Evolutionary conservation across 2,329 filamentous ascomycete genomes (phyloP).

Genomic region (Cordyceps javanica): DNA sequence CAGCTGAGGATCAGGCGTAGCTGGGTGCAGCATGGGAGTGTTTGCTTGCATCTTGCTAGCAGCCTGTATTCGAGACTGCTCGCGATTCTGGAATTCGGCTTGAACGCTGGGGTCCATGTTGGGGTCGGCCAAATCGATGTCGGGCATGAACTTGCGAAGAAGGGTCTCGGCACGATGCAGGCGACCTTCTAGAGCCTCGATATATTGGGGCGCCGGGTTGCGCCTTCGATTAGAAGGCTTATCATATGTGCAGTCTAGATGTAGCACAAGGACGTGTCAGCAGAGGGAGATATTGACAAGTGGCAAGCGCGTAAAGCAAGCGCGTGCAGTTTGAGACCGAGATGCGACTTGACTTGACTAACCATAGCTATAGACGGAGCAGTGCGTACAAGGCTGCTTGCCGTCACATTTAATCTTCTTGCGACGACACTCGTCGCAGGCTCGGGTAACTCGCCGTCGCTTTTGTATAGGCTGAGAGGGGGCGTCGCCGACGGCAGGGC

Average conservation of each 20-base stretch:
- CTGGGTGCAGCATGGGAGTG: conserved; percentile 22
- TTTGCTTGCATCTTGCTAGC: conserved; percentile 35
- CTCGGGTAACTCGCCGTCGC: conserved; percentile 69
- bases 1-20: conserved; percentile 64
- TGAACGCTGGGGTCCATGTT: conserved; percentile 71
- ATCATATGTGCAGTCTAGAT: conserved; percentile 84
- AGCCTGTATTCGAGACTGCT: conserved; percentile 43
- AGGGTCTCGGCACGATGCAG: conserved; percentile 78
- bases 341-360: no score
- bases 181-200: conserved; percentile 79
- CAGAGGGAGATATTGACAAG: not conserved
- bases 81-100: conserved; percentile 57
- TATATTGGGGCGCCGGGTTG: conserved; percentile 88
- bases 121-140: conserved; percentile 79
- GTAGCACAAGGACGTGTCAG: not conserved
- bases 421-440: conserved; percentile 74
- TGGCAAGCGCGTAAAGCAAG: no score
- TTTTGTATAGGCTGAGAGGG: conserved; percentile 63
- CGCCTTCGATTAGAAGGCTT: conserved; percentile 87
- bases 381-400: conserved; percentile 88
- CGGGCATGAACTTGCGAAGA: conserved; percentile 72
- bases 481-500: conserved; percentile 18
- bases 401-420: conserved; percentile 88
- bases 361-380: conserved; percentile 98
- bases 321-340: not conserved